Percentiles rank a stretch among this genome's conserved stretches.
Evolutionary conservation across 306 rosid species (phyloP).

Genomic region (Glycyrrhiza uralensis): DNA sequence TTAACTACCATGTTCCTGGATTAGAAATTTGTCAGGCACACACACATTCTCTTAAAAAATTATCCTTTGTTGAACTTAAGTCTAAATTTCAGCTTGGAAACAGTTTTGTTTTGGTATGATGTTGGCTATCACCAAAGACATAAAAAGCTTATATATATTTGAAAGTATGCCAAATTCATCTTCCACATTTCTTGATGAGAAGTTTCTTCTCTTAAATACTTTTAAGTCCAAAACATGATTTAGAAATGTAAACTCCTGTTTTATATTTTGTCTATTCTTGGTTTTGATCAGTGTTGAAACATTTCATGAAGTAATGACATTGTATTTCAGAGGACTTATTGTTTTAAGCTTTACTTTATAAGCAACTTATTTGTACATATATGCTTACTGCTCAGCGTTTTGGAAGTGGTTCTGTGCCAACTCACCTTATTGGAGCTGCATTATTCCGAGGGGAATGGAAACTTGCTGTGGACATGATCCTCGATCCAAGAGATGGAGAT

Average conservation of each 20-base stretch:
- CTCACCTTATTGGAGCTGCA: slow-evolving; percentile 76
- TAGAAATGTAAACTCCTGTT: background rate
- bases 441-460: slow-evolving; percentile 91
- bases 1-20: too few relatives aligned
- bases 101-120: background rate
- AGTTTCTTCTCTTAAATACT: background rate
- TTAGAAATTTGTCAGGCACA: too few relatives aligned
- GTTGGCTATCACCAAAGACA: background rate
- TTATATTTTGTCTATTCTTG: background rate
- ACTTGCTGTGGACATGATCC: slow-evolving; percentile 71
- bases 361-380: slow-evolving; percentile 29
- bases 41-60: background rate
- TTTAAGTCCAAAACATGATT: background rate
- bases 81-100: background rate
- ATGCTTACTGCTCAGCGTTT: slow-evolving; percentile 65
- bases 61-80: background rate
- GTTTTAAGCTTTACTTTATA: slow-evolving; percentile 1
- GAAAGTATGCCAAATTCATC: background rate
- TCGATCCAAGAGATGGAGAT: slow-evolving; percentile 98
- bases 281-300: background rate
- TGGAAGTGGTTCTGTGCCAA: slow-evolving; percentile 95
- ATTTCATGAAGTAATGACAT: background rate
- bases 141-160: background rate
- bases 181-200: background rate
- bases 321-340: background rate